Evolutionary conservation across 495 filamentous ascomycete species (phyloP), one percentile per base, ranked within the genome.

Genomic region (Daldinia concentrica): DNA sequence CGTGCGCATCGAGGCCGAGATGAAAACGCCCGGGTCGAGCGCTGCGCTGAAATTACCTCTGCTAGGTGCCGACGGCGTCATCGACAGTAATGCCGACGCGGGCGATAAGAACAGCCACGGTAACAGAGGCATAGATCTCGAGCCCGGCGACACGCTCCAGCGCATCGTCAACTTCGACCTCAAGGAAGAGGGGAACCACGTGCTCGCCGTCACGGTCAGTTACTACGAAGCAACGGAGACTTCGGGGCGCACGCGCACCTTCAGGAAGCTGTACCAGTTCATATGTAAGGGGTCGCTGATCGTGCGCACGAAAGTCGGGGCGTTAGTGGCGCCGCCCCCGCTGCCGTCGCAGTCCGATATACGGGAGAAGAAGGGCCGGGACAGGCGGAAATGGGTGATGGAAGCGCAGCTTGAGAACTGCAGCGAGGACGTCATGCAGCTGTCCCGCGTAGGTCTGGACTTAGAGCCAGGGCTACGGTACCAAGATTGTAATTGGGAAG

Each of bases 341-440:
- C n/a, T 12, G 12, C 50, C 56, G 27, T 39, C 30, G 11, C 5
- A n/a, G 51, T 27, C 27, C 11, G 39, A 4, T 43, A 0, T 17
- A 2, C 1, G 4, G 15, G 29, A 27, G 12, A 3, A n/a, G 26
- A 6, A 8, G 17, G 11, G 27, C 0, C 7, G 32, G 22, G 65
- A 9, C 64, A 66, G 81, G 73, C 58, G 68, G 12, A 43, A 81
- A 39, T 88, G 86, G 82, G 89, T 90, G 58, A 82, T 99, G 65
- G 95, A 99, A 78, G 96, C 94, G 37, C 95, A 99, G 80, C 75
- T 99, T 64, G 95, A 99, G 83, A 99, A 98, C 79, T 89, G 93
- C 70, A 91, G 92, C 15, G 90, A 93, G 77, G 85, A 86, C 26
- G 83, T 85, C 26, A 85, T 92, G 64, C 81, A 84, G 58, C 79